Evolutionary conservation across 495 filamentous ascomycete species (phyloP), one percentile per base, ranked within the genome.

Genomic region (Apodospora peruviana): DNA sequence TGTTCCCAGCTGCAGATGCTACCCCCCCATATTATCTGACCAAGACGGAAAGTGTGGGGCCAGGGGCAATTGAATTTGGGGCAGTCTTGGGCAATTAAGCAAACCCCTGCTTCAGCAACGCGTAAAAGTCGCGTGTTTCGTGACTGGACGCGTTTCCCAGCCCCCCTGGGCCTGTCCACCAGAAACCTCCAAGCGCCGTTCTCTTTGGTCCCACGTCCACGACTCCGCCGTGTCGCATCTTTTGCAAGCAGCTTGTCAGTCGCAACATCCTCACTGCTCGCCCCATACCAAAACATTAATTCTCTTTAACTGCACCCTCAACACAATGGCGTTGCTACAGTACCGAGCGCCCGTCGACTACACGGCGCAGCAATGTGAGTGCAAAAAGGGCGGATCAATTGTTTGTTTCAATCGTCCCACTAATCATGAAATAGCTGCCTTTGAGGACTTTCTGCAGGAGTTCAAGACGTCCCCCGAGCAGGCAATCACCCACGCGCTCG

Each of bases 381-480:
- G 25, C 29, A 21, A 38, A 40, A 52, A 47, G 40, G 14, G 11
- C 10, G 23, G 32, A 5, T 27, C 37, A n/a, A 9, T 40, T 8
- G 17, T 23, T 47, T 17, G 12, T 20, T 32, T 19, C 12, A 23
- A 40, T 24, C 38, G 35, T 20, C 45, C 20, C 11, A 37, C 48
- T 56, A 38, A 48, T 35, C 8, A 38, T 32, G 25, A 21, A 48
- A 52, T 61, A 88, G 88, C 73, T 44, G 88, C 83, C 24, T 95
- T 98, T 72, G 82, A 90, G 66, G 83, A 86, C 58, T 98, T 98
- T 65, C 76, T 98, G 50, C 71, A 79, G 53, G 78, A 80, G 39
- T 98, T 94, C 80, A 97, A 98, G 71, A 86, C 84, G 11, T 80
- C 87, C 25, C 83, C 87, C 7, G 71, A 83, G 43, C 85, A 90